Evolutionary conservation across 176 grass and related monocot genomes (phyloP).

Genomic region (Carex pumila): DNA sequence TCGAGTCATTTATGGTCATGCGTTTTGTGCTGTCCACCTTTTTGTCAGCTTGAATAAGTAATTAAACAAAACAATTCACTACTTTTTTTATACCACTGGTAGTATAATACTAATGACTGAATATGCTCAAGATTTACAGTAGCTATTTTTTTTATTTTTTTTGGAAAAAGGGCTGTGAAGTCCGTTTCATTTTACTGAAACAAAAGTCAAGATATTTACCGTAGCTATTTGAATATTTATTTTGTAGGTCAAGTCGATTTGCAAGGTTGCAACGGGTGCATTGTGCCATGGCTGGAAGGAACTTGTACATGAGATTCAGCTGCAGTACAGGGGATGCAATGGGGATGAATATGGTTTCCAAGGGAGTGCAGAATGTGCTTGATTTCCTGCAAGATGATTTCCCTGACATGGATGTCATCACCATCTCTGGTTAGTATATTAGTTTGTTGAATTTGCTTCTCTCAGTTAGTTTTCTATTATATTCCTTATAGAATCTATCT

Average conservation of each 20-base stretch:
- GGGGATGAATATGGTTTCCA: conserved; percentile 99
- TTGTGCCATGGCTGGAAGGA: conserved; percentile 81
- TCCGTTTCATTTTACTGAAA: too few relatives aligned
- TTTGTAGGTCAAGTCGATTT: conserved; percentile 81
- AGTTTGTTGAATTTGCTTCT: not conserved
- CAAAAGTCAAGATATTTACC: not conserved
- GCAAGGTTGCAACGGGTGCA: conserved; percentile 62
- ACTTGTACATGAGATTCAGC: conserved; percentile 85
- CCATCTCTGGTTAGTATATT: conserved; percentile 60
- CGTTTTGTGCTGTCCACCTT: not conserved
- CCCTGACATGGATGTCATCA: conserved; percentile 87
- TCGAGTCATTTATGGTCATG: conserved; percentile 7
- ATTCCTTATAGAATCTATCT: not conserved
- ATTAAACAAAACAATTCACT: conserved; percentile 13
- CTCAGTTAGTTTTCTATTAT: not conserved
- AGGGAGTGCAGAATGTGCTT: conserved; percentile 83
- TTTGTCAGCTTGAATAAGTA: conserved; percentile 10
- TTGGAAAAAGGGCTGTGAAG: too few relatives aligned
- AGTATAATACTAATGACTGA: not conserved
- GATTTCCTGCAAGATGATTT: conserved; percentile 77
- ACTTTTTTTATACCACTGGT: not conserved
- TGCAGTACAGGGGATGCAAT: conserved; percentile 95
- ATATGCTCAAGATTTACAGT: not conserved
- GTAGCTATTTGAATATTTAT: not conserved
- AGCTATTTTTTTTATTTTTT: not conserved